Evolutionary conservation across 768 basidiomycete genomes (phyloP).

Genomic region (Lactarius deliciosus): DNA sequence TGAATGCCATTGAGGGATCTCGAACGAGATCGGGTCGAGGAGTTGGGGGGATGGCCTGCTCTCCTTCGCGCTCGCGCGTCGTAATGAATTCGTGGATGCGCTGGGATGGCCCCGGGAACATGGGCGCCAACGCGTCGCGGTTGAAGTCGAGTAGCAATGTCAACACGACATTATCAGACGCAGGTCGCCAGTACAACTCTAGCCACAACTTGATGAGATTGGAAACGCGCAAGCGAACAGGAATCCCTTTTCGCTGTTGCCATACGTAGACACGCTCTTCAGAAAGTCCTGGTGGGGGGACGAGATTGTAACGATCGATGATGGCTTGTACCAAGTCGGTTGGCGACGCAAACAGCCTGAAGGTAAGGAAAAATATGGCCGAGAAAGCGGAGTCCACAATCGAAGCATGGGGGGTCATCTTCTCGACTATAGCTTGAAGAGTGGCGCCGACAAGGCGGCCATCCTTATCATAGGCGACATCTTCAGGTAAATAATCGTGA

Average conservation of each 20-base stretch:
- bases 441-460: slow-evolving; percentile 91
- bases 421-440: slow-evolving; percentile 86
- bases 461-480: slow-evolving; percentile 88
- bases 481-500: slow-evolving; percentile 80
- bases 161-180: slow-evolving; percentile 66
- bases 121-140: slow-evolving; percentile 54
- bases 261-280: slow-evolving; percentile 67
- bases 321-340: slow-evolving; percentile 71
- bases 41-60: slow-evolving; percentile 45
- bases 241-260: slow-evolving; percentile 85
- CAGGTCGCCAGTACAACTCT: slow-evolving; percentile 84
- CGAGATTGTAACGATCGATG: slow-evolving; percentile 79
- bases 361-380: slow-evolving; percentile 92
- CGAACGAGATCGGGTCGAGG: slow-evolving; percentile 64
- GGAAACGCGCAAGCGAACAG: slow-evolving; percentile 86
- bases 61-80: slow-evolving; percentile 46
- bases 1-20: slow-evolving; percentile 70
- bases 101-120: slow-evolving; percentile 69
- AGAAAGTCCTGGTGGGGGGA: slow-evolving; percentile 57
- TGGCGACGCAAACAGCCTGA: slow-evolving; percentile 86
- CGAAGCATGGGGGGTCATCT: slow-evolving; percentile 93
- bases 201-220: slow-evolving; percentile 96
- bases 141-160: slow-evolving; percentile 59
- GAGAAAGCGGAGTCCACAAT: slow-evolving; percentile 86
- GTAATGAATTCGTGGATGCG: slow-evolving; percentile 69